Base-by-base conservation (phyloP, 768 basidiomycete species). In the Trametes cingulata region DNA sequence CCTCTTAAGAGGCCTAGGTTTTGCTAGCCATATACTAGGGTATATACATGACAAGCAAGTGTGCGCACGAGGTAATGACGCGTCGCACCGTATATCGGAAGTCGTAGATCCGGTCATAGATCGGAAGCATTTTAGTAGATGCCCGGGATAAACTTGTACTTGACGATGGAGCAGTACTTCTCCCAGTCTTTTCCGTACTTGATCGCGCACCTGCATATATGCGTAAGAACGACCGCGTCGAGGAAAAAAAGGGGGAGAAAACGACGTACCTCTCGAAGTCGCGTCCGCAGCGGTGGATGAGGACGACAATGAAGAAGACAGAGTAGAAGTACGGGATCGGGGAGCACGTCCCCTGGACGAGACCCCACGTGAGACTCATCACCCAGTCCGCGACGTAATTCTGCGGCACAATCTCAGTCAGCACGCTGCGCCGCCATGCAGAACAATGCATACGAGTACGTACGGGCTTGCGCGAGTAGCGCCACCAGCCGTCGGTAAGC, bases 111-210 rank as follows among this genome's bases (percentile, higher is more conserved):
- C 29, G 20, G 15, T 5, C 12, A 13, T 15, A 13, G 14, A 24
- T 20, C 3, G 20, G 13, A 22, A 8, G 27, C 20, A 35, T 25
- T 42, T 70, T 81, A 97, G 75, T 95, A 98, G 60, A 97, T 71
- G 37, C 84, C 84, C 17, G 93, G 93, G 45, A 97, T 93, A 71
- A 94, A 97, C 73, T 89, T 93, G 76, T 86, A 96, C 72, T 86
- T 89, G 68, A 97, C 95, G 57, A 93, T 80, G 61, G 83, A 73
- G 74, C 93, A 96, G 73, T 95, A 94, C 50, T 84, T 83, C 19
- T 93, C 91, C 93, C 94, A 97, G 72, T 97, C 95, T 66, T 95
- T 92, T 33, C 93, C 93, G 68, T 97, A 98, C 77, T 98, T 98
- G 65, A 83, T 73, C 2, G 87, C 86, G 74, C 95, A 94, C 61